Evolutionary conservation across 441 rosid genomes (phyloP), one percentile per base, ranked within the genome.

Genomic region (Cnidoscolus chayamansa): DNA sequence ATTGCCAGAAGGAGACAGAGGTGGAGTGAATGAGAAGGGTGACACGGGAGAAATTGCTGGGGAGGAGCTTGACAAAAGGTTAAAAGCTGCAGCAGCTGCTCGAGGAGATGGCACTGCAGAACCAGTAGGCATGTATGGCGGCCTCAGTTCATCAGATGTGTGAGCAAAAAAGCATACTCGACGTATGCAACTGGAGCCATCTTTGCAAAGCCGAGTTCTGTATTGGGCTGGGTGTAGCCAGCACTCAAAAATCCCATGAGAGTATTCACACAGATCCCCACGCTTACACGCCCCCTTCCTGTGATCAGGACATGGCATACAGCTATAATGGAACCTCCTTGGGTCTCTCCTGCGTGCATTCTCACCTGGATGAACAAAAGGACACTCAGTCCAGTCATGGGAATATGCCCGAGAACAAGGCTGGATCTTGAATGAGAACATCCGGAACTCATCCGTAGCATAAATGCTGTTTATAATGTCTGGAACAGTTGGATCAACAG

Each of bases 311-410:
- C 95, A 91, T 1, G 90, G 89, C 35, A 84, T 83, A 69, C 91
- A 88, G 0, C 91, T 84, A 63, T 89, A 91, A 49, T 82, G 86
- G 79, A 85, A 89, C 81, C 83, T 89, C 77, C 93, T 84, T 0
- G 93, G 93, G 80, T 91, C 95, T 71, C 95, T 84, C 77, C 97
- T 83, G 63, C 93, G 79, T 0, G 97, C 97, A 77, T 89, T 91
- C 81, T 91, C 97, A 4, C 97, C 95, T 0, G 95, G 95, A 74
- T 91, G 97, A 65, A 83, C 93, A 68, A 88, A 91, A 19, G 97
- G 95, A 72, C 95, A 89, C 73, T 87, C 95, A 0, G 92, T 91
- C 95, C 97, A 91, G 74, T 91, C 93, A 77, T 91, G 97, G 49
- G 88, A 86, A 66, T 89, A 86, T 16, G 92, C 94, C 32, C 90